phyloP scores from a whole-genome alignment of 1,139 yeast species.

The Zygosaccharomyces sapae region DNA sequence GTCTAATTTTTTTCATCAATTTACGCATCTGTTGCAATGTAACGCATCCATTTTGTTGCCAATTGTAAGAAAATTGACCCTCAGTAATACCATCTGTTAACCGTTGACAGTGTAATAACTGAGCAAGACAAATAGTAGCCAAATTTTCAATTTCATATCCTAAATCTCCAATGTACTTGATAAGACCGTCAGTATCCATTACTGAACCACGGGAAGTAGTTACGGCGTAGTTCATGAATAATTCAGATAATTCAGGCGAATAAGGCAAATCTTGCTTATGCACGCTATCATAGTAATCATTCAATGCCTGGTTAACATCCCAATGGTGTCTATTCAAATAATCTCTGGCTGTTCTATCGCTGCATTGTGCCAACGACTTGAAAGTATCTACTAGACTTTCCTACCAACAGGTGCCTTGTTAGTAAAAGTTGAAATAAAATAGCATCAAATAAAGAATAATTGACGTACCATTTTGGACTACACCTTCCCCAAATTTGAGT shows the following conservation, averaged over 20 bases:
- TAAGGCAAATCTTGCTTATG: conserved; percentile 11
- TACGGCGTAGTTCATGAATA: conserved; percentile 34
- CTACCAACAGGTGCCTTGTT: neutral
- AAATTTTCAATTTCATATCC: conserved; percentile 71
- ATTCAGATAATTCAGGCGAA: conserved; percentile 19
- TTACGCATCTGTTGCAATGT: conserved; percentile 49
- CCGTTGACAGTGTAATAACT: conserved; percentile 46
- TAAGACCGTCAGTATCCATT: conserved; percentile 73
- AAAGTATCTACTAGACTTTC: conserved; percentile 5
- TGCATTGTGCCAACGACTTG: conserved; percentile 24
- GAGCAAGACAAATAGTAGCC: conserved; percentile 65
- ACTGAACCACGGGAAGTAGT: conserved; percentile 30
- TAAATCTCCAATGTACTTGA: conserved; percentile 60
- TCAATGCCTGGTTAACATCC: conserved; percentile 33
- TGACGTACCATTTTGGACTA: neutral
- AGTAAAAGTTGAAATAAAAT: neutral
- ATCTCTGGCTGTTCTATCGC: conserved; percentile 21
- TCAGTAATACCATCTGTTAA: conserved; percentile 24
- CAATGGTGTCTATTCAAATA: conserved; percentile 29
- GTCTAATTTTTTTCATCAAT: conserved; percentile 41
- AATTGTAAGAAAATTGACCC: conserved; percentile 27
- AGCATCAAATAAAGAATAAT: neutral
- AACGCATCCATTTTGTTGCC: conserved; percentile 33
- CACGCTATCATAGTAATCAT: conserved; percentile 33
- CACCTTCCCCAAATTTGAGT: neutral